phyloP scores from a whole-genome alignment of 2,329 filamentous ascomycete genomes.

The Immersiporthe knoxdaviesiana region DNA sequence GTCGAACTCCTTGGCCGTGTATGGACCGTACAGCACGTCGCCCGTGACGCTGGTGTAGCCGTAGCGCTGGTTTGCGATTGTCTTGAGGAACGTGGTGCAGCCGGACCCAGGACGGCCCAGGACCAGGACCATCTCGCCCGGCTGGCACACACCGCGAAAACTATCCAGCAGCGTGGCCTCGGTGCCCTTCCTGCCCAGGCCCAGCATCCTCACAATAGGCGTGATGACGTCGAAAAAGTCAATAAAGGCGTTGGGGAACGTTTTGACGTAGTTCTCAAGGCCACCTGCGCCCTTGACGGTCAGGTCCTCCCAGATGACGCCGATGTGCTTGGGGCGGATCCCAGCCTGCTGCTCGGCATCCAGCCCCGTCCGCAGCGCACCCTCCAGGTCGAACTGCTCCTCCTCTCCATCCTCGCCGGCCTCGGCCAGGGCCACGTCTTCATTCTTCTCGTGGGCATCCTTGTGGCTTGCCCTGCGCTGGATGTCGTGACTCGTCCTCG shows the following conservation, averaged over 20 bases:
- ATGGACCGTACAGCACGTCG: conserved; percentile 77
- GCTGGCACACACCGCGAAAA: conserved; percentile 72
- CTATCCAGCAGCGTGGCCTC: conserved; percentile 75
- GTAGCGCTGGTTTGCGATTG: conserved; percentile 67
- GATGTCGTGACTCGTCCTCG: conserved; percentile 39
- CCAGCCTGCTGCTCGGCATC: conserved; percentile 75
- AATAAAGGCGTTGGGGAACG: conserved; percentile 77
- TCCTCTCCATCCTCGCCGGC: conserved; percentile 44
- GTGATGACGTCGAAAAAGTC: conserved; percentile 76
- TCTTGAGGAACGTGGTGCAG: conserved; percentile 71
- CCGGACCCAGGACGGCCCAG: conserved; percentile 76
- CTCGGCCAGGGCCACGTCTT: conserved; percentile 49
- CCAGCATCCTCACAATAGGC: conserved; percentile 65
- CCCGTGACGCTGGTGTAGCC: conserved; percentile 62
- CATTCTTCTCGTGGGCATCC: conserved; percentile 9
- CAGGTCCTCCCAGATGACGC: conserved; percentile 77
- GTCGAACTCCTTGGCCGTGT: conserved; percentile 71
- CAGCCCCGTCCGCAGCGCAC: conserved; percentile 70
- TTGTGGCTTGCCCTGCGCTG: conserved; percentile 13
- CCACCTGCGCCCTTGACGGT: conserved; percentile 78
- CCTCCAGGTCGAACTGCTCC: conserved; percentile 74
- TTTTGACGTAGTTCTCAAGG: conserved; percentile 70
- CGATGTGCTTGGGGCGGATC: conserved; percentile 79
- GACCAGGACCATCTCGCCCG: conserved; percentile 88
- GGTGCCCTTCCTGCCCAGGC: conserved; percentile 66